phyloP scores from a whole-genome alignment of 768 basidiomycete genomes.

The Leccinum rimulosum region DNA sequence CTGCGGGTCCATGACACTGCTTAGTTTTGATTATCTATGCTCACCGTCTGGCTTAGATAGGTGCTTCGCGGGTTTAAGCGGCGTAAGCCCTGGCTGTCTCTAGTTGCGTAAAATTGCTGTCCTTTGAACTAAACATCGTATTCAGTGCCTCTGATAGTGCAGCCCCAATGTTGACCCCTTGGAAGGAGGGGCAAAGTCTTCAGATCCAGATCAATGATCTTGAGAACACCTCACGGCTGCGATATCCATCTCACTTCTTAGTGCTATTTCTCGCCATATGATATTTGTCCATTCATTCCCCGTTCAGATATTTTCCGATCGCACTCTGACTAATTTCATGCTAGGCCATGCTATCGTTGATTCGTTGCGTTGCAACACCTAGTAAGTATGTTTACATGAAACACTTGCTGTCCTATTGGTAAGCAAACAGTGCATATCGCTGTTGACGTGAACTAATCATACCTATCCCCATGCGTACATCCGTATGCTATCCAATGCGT shows the following conservation, averaged over 20 bases:
- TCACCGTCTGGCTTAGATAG: background rate
- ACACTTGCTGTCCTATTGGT: background rate
- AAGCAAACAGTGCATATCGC: background rate
- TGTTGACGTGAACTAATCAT: background rate
- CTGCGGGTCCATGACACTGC: background rate
- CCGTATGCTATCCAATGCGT: background rate
- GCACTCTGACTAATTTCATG: background rate
- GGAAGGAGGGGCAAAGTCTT: background rate
- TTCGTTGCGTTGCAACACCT: no score
- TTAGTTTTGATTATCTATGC: background rate
- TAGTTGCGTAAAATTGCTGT: slow-evolving; percentile 38
- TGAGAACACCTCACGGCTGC: slow-evolving; percentile 39
- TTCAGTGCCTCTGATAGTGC: slow-evolving; percentile 37
- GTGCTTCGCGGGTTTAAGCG: slow-evolving; percentile 41
- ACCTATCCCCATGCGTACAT: no score
- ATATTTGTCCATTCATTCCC: slow-evolving; percentile 60
- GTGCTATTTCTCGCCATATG: slow-evolving; percentile 79
- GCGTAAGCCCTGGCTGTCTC: background rate
- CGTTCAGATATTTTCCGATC: background rate
- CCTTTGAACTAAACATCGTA: slow-evolving; percentile 39
- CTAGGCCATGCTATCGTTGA: background rate
- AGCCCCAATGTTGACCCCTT: slow-evolving; percentile 33
- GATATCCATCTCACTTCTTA: slow-evolving; percentile 87
- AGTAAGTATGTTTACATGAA: background rate
- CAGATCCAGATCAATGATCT: background rate